These are phyloP conservation scores for Phytophthora pisi DNA, from an alignment of 352 stramenopile genomes.

Conservation along the genomic window DNA sequence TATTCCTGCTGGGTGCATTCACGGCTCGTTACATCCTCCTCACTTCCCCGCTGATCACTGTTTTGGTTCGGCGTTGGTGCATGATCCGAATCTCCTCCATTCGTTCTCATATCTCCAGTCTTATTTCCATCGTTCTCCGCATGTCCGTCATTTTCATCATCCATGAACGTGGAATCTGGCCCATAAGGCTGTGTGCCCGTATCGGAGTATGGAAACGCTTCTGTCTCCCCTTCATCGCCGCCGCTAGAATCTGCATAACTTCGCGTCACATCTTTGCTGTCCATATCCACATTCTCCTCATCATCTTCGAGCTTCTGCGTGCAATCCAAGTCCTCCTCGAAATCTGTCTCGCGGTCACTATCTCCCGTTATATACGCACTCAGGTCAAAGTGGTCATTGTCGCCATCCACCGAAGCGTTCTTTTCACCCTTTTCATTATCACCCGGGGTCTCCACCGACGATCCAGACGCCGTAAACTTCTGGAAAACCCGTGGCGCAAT, in stretches of 20 bases:
- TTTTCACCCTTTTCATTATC: constrained; percentile 3
- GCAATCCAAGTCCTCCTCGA: constrained; percentile 40
- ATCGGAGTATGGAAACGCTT: constrained; percentile 29
- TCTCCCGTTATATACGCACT: constrained; percentile 17
- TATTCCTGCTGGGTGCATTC: constrained; percentile 33
- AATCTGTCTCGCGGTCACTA: constrained; percentile 27
- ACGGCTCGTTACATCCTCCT: constrained; percentile 33
- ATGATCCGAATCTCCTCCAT: background rate
- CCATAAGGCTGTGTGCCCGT: constrained; percentile 32
- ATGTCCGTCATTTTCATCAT: constrained; percentile 18
- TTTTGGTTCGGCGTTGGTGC: constrained; percentile 5
- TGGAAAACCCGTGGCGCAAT: constrained; percentile 31
- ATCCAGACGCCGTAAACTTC: background rate
- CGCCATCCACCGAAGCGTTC: background rate
- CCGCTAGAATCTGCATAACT: constrained; percentile 14
- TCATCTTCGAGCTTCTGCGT: constrained; percentile 58
- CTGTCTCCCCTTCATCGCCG: constrained; percentile 21
- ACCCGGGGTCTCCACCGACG: constrained; percentile 6
- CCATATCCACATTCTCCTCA: constrained; percentile 20
- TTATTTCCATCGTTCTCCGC: constrained; percentile 3
- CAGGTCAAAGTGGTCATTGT: constrained; percentile 12
- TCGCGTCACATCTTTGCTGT: constrained; percentile 12
- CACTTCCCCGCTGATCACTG: constrained; percentile 8
- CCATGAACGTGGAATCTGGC: constrained; percentile 10
- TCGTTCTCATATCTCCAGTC: background rate